phyloP scores from a whole-genome alignment of 1,284 basidiomycete species.

The Peniophora sp. region DNA sequence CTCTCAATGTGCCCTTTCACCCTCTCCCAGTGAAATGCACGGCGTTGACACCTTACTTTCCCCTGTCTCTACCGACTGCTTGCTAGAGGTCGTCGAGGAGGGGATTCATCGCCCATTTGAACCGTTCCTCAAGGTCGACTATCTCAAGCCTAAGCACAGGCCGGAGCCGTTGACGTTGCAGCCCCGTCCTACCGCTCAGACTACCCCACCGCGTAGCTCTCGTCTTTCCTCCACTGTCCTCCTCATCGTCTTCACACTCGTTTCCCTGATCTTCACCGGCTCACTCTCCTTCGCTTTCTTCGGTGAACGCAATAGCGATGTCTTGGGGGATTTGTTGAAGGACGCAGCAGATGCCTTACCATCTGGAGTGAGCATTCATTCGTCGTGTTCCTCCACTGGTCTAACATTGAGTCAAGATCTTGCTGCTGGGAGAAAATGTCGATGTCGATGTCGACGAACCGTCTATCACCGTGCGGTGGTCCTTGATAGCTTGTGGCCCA shows the following conservation, averaged over 20 bases:
- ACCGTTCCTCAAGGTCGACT: too few species aligned
- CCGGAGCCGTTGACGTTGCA: too few species aligned
- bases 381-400: not conserved
- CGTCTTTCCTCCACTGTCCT: not conserved
- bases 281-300: constrained; percentile 42
- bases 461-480: constrained; percentile 47
- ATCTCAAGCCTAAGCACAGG: too few species aligned
- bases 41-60: too few species aligned
- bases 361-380: constrained; percentile 32
- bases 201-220: not conserved
- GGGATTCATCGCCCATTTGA: too few species aligned
- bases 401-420: constrained; percentile 26
- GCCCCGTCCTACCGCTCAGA: too few species aligned
- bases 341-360: constrained; percentile 29
- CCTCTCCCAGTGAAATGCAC: too few species aligned
- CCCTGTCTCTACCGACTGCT: too few species aligned
- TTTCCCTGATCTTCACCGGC: constrained; percentile 41
- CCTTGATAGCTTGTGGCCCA: constrained; percentile 45
- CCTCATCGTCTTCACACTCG: constrained; percentile 27
- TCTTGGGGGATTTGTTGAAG: constrained; percentile 35
- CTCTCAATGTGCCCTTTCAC: too few species aligned
- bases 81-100: too few species aligned
- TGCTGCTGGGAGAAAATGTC: constrained; percentile 47
- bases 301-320: constrained; percentile 32
- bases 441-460: constrained; percentile 55